A percentile compares a stretch with the other conserved stretches of the same genome.
Conservation (phyloP, 495 filamentous ascomycete genomes). For the Apodospora peruviana region DNA sequence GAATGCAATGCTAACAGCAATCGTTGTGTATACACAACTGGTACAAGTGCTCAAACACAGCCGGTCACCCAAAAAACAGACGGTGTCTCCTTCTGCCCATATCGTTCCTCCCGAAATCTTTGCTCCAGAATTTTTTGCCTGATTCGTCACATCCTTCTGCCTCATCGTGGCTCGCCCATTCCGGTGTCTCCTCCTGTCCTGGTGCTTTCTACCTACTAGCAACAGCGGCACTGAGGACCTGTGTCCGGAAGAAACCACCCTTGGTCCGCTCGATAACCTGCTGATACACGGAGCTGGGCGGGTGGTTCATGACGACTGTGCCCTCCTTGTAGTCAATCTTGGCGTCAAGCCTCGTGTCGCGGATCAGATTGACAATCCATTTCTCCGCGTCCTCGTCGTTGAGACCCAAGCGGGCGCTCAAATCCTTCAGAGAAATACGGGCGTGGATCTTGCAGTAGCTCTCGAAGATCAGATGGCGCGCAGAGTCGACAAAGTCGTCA, state of each 20-base stretch:
- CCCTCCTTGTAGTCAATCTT: constrained; percentile 99
- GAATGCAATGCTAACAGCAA: too few relatives aligned
- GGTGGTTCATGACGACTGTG: constrained; percentile 99
- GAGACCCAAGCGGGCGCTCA: constrained; percentile 83
- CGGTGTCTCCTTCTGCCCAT: too few relatives aligned
- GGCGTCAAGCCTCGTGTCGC: constrained; percentile 93
- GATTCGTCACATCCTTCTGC: too few relatives aligned
- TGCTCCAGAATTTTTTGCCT: too few relatives aligned
- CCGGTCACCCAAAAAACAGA: too few relatives aligned
- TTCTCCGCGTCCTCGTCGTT: constrained; percentile 95
- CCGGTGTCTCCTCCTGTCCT: too few relatives aligned
- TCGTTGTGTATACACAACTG: too few relatives aligned
- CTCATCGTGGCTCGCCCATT: too few relatives aligned
- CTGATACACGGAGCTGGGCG: constrained; percentile 95
- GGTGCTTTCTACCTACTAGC: too few relatives aligned
- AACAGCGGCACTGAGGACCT: constrained; percentile 61
- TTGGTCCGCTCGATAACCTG: constrained; percentile 97
- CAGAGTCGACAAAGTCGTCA: constrained; percentile 89
- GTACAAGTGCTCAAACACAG: too few relatives aligned
- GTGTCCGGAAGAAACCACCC: constrained; percentile 86
- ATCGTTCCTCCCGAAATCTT: too few relatives aligned
- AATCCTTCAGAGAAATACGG: constrained; percentile 94
- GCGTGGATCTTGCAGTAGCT: constrained; percentile 99
- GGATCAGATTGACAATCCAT: constrained; percentile 99
- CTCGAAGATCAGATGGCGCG: constrained; percentile 93